Conservation (phyloP, 2,329 filamentous ascomycete species). For the Aspergillus viridinutans region DNA sequence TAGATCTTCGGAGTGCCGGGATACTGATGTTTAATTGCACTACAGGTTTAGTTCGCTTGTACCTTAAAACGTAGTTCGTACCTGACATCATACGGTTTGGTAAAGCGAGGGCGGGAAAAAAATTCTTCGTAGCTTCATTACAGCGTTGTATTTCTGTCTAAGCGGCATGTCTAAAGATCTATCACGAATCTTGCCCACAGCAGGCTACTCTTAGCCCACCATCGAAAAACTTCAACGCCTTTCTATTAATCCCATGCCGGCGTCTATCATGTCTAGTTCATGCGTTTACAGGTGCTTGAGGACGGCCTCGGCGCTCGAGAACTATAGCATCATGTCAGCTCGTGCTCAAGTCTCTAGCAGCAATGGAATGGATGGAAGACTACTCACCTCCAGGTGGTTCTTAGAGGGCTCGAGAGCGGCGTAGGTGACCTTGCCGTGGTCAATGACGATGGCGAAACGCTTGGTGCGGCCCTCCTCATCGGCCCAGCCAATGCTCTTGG, state of each 20-base stretch:
- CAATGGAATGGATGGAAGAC: background rate
- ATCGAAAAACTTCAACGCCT: conserved; percentile 9
- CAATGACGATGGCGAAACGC: conserved; percentile 75
- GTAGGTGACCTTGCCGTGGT: conserved; percentile 79
- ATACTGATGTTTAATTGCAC: conserved; percentile 1
- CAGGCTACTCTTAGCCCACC: conserved; percentile 16
- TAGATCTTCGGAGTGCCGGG: conserved; percentile 14
- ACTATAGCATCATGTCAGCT: conserved; percentile 21
- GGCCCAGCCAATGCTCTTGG: conserved; percentile 72
- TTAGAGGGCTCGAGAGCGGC: conserved; percentile 64
- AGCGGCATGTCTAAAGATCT: conserved; percentile 17
- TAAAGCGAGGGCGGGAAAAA: background rate
- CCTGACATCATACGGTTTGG: background rate
- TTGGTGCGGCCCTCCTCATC: conserved; percentile 67
- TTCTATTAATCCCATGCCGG: conserved; percentile 11
- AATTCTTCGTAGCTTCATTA: conserved; percentile 22
- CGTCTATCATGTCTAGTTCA: conserved; percentile 9
- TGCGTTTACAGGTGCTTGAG: conserved; percentile 34
- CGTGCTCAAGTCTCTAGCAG: conserved; percentile 12
- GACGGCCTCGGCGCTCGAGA: conserved; percentile 37
- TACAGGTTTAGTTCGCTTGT: background rate
- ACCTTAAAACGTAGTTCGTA: background rate
- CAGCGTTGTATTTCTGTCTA: conserved; percentile 20
- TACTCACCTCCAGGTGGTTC: conserved; percentile 38
- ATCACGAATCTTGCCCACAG: conserved; percentile 8